Conservation (phyloP, 345 rosid genomes). For the Eutrema heterophyllum region DNA sequence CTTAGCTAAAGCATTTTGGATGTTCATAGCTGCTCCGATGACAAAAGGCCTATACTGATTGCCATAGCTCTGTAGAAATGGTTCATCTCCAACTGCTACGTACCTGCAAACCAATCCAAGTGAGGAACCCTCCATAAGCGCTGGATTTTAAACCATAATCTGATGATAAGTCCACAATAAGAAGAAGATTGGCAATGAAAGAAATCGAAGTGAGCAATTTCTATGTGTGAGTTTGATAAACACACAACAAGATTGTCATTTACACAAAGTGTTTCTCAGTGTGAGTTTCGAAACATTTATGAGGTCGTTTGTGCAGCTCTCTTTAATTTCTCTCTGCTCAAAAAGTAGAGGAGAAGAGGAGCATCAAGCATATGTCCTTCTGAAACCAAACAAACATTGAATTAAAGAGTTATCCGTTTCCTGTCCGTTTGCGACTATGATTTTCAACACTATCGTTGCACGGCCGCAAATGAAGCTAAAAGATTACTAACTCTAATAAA, state of each 20-base stretch:
- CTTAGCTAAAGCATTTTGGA: constrained; percentile 67
- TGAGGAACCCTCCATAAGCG: not conserved
- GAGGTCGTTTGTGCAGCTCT: not conserved
- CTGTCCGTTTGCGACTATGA: not conserved
- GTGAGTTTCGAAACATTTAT: not conserved
- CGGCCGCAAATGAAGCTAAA: not conserved
- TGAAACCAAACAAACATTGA: not conserved
- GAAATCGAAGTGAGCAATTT: not conserved
- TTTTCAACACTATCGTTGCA: not conserved
- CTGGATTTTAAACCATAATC: not conserved
- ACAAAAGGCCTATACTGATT: constrained; percentile 70
- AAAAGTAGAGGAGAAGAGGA: not conserved
- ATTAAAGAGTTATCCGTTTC: not conserved
- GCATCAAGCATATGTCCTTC: not conserved
- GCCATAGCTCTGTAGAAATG: constrained; percentile 58
- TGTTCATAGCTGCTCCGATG: constrained; percentile 71
- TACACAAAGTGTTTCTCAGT: not conserved
- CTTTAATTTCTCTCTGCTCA: not conserved
- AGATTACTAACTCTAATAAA: not conserved
- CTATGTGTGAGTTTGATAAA: not conserved
- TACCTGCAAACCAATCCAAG: constrained; percentile 45
- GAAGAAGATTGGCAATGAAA: not conserved
- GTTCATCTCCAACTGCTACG: constrained; percentile 83
- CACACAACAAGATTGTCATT: not conserved
- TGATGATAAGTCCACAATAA: not conserved